Evolutionary conservation across 495 filamentous ascomycete species (phyloP), one percentile per base, ranked within the genome.

Genomic region (Diplogelasinospora grovesii): DNA sequence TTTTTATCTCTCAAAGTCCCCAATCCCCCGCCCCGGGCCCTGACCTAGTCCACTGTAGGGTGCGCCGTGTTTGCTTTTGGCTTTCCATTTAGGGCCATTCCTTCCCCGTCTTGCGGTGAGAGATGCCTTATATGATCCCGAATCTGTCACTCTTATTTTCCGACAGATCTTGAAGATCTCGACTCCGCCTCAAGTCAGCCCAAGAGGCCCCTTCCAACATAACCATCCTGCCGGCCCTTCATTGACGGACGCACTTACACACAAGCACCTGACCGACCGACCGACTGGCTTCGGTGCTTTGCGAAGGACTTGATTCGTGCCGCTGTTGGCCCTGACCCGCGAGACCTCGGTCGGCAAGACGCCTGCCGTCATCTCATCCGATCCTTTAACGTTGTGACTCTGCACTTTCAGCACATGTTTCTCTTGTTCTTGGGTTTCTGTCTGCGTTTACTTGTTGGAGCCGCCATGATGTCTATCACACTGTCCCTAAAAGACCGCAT

Each of bases 401-500:
- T 21, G 13, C 10, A 39, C 14, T 15, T 6, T 24, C 13, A n/a
- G n/a, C n/a, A n/a, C n/a, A n/a, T n/a, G 22, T 7, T 4, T 4
- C 5, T n/a, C 36, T 24, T 37, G 21, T 8, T 39, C 24, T 16
- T 11, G 16, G 10, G 3, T 9, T 7, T 28, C 18, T 7, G 35
- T 15, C 19, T 8, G 23, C 13, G 36, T 39, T 24, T 13, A 15
- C 36, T 31, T 27, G n/a, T 6, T 21, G 16, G 3, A 24, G 13
- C n/a, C 24, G 34, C 18, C 30, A 36, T 16, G 8, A 43, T 36
- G 45, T 18, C 46, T 23, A 14, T 25, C 45, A 24, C 25, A 15
- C 53, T 68, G 54, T 54, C 56, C 36, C 41, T 70, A 32, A 75
- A 68, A 58, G 60, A 61, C 26, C 59, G 58, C 37, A 77, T 76